Conservation (phyloP, 441 rosid genomes). For the Geranium incanum region DNA sequence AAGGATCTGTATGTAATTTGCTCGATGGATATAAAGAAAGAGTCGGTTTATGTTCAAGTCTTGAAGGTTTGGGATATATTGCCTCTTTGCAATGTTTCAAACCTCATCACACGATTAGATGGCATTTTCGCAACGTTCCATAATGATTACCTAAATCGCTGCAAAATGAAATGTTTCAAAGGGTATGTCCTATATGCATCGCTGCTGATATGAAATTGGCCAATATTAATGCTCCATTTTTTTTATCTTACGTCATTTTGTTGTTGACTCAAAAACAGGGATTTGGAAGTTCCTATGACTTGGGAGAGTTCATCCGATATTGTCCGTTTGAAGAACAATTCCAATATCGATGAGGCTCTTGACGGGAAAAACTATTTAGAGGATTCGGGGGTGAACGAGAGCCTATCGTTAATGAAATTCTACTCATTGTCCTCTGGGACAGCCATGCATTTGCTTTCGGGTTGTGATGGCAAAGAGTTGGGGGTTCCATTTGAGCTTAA, state of each 20-base stretch:
- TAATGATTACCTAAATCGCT: constrained; percentile 31
- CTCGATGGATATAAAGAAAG: constrained; percentile 33
- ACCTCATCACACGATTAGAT: constrained; percentile 29
- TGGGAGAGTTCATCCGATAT: constrained; percentile 17
- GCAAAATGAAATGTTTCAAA: constrained; percentile 33
- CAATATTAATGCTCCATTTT: not conserved
- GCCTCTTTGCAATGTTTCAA: constrained; percentile 22
- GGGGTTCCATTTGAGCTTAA: constrained; percentile 44
- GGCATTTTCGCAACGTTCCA: constrained; percentile 25
- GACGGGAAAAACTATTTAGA: constrained; percentile 2
- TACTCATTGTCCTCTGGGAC: constrained; percentile 32
- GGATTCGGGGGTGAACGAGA: constrained; percentile 34
- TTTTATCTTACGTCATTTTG: not conserved
- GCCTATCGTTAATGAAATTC: constrained; percentile 48
- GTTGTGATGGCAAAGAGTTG: constrained; percentile 30
- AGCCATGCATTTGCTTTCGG: constrained; percentile 36
- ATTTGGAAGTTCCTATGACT: constrained; percentile 17
- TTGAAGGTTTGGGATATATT: constrained; percentile 47
- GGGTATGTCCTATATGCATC: constrained; percentile 31
- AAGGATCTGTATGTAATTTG: constrained; percentile 24
- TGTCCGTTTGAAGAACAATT: constrained; percentile 5
- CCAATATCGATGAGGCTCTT: not conserved
- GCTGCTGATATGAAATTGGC: not conserved
- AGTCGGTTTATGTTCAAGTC: constrained; percentile 24
- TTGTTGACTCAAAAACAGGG: not conserved